phyloP scores from a whole-genome alignment of 2,329 filamentous ascomycete species.

The Pochonia chlamydosporia region DNA sequence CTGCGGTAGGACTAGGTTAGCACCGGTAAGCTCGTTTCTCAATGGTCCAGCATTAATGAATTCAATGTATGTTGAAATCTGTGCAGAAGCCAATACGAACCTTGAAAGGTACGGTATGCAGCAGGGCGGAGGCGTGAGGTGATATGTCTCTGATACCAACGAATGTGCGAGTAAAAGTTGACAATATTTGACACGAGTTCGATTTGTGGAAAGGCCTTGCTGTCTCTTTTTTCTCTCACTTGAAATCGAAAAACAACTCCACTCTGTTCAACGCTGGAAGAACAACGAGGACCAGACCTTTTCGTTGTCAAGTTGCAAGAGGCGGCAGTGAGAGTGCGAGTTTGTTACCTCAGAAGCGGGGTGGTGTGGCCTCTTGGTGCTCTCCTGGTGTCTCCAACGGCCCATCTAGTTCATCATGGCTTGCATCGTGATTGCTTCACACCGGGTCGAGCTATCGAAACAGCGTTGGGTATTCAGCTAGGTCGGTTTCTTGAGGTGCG shows the following conservation, averaged over 20 bases:
- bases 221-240: background rate
- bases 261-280: background rate
- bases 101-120: no score
- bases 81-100: background rate
- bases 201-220: background rate
- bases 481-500: background rate
- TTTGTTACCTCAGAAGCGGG: conserved; percentile 6
- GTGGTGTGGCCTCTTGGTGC: background rate
- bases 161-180: background rate
- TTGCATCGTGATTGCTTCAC: background rate
- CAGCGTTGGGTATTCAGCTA: background rate
- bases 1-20: background rate
- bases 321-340: background rate
- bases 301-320: background rate
- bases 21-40: no score
- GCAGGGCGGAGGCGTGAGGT: no score
- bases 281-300: background rate
- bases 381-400: background rate
- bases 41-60: no score
- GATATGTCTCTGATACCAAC: background rate
- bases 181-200: background rate
- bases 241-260: background rate
- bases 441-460: background rate
- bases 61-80: background rate
- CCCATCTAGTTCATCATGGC: conserved; percentile 1